Percentiles rank a stretch among this genome's conserved stretches.
Conservation (phyloP, 805 yeast genomes). For the Metschnikowia vanudenii region DNA sequence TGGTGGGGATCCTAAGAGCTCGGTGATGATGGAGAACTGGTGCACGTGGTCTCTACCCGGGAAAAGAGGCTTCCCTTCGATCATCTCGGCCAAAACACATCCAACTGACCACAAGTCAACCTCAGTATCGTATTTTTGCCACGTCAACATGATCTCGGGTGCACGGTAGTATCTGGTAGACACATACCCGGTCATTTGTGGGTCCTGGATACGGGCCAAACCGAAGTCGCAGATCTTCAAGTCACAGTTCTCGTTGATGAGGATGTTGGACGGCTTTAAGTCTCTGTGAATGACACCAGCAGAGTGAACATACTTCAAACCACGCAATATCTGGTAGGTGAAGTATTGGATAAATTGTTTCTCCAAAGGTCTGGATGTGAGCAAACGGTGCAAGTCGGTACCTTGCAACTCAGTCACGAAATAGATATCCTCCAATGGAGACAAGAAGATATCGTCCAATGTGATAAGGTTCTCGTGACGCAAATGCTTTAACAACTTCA, state of each 20-base stretch:
- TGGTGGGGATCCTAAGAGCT: conserved; percentile 94
- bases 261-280: conserved; percentile 78
- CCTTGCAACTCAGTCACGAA: conserved; percentile 97
- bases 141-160: conserved; percentile 96
- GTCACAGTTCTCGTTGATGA: conserved; percentile 88
- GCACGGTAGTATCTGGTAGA: conserved; percentile 95
- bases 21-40: conserved; percentile 96
- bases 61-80: conserved; percentile 93
- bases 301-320: conserved; percentile 84
- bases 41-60: conserved; percentile 99
- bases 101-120: conserved; percentile 99
- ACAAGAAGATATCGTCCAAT: conserved; percentile 32
- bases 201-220: conserved; percentile 94
- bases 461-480: conserved; percentile 94
- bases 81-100: conserved; percentile 96
- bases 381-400: conserved; percentile 87
- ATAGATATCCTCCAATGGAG: conserved; percentile 92
- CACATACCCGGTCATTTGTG: conserved; percentile 98
- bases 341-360: conserved; percentile 96
- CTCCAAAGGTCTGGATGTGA: conserved; percentile 91
- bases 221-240: conserved; percentile 93
- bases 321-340: conserved; percentile 88
- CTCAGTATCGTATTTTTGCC: conserved; percentile 97
- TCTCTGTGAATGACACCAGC: conserved; percentile 93
- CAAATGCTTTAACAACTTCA: conserved; percentile 87